These are phyloP conservation scores for Fusarium duplospermum DNA, from an alignment of 2,329 filamentous ascomycete species.

Conservation along the genomic window DNA sequence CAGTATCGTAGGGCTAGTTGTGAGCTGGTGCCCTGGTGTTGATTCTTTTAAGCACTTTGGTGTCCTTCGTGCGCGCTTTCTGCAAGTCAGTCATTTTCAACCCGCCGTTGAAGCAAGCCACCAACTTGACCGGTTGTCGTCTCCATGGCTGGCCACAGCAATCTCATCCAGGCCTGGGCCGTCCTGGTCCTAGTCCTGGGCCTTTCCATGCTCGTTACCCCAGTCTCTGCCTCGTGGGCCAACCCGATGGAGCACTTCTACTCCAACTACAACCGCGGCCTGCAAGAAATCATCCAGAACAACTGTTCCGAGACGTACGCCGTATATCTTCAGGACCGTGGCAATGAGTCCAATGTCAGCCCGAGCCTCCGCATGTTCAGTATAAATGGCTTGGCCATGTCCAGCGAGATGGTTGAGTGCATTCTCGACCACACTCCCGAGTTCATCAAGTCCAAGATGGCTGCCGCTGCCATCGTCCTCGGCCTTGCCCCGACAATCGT, in stretches of 20 bases:
- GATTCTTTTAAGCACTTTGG: not conserved
- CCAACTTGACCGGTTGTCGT: not conserved
- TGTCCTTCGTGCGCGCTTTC: not conserved
- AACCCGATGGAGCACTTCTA: conserved; percentile 13
- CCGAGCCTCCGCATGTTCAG: not conserved
- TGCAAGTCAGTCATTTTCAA: not conserved
- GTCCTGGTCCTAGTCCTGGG: not conserved
- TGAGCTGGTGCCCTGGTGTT: not conserved
- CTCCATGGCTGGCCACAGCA: not conserved
- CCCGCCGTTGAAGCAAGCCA: not conserved
- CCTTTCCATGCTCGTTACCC: not conserved
- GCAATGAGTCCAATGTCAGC: not conserved
- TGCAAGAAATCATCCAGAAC: conserved; percentile 9
- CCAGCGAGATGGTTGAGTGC: conserved; percentile 10
- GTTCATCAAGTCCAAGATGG: conserved; percentile 24
- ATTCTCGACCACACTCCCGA: conserved; percentile 10
- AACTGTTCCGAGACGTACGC: conserved; percentile 8
- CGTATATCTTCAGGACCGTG: not conserved
- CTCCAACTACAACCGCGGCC: not conserved
- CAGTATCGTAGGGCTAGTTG: not conserved
- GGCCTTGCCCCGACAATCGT: conserved; percentile 18
- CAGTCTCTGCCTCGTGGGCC: not conserved
- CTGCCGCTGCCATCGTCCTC: conserved; percentile 18
- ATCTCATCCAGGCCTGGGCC: not conserved
- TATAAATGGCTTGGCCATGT: not conserved